Conservation (phyloP, 2,329 filamentous ascomycete genomes). For the Byssoonygena ceratinophila region DNA sequence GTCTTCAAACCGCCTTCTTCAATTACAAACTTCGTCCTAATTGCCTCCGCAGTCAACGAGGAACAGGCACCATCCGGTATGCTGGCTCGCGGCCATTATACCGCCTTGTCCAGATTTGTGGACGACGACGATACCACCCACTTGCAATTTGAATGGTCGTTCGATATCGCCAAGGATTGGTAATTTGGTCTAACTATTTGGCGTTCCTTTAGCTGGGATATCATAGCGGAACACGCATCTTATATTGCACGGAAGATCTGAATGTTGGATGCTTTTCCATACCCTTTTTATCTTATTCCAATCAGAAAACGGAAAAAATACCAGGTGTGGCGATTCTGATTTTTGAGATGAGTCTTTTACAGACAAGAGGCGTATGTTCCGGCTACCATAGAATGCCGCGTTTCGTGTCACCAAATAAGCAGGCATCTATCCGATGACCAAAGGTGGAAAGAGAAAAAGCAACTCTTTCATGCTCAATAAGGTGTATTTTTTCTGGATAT, state of each 20-base stretch:
- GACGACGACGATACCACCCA: constrained; percentile 91
- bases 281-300: not conserved
- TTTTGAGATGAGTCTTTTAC: not conserved
- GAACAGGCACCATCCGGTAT: constrained; percentile 90
- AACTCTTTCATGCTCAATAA: constrained; percentile 22
- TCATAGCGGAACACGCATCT: not conserved
- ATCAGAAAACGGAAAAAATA: no score
- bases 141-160: constrained; percentile 88
- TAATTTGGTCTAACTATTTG: constrained; percentile 17
- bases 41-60: constrained; percentile 58
- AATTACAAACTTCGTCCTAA: not conserved
- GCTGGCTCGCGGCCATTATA: constrained; percentile 81
- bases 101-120: constrained; percentile 77
- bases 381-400: not conserved
- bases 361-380: not conserved
- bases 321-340: not conserved
- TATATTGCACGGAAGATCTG: not conserved
- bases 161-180: constrained; percentile 97
- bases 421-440: constrained; percentile 9
- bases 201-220: constrained; percentile 6
- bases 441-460: constrained; percentile 14
- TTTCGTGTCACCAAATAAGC: not conserved
- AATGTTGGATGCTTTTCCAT: not conserved
- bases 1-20: constrained; percentile 28
- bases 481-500: constrained; percentile 10